phyloP scores from a whole-genome alignment of 2,329 filamentous ascomycete species.

The Diaporthe aspalathi region DNA sequence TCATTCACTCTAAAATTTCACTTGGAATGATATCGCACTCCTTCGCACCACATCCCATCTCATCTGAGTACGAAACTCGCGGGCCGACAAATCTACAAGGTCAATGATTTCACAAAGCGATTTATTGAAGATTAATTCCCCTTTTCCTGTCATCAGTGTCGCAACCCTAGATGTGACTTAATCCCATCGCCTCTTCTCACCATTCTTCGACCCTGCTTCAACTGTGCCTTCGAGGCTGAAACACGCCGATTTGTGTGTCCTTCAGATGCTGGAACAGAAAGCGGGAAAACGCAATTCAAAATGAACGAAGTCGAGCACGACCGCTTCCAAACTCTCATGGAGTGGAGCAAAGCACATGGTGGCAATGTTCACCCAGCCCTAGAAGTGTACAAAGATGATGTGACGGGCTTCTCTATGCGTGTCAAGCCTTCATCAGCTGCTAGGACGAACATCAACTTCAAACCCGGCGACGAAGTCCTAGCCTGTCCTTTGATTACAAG shows the following conservation, averaged over 20 bases:
- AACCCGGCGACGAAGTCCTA: slow-evolving; percentile 58
- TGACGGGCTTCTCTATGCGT: slow-evolving; percentile 66
- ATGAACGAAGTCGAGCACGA: slow-evolving; percentile 45
- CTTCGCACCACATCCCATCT: neutral
- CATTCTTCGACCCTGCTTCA: neutral
- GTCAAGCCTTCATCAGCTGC: slow-evolving; percentile 48
- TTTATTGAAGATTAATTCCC: neutral
- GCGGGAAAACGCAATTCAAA: neutral
- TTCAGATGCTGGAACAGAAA: no score
- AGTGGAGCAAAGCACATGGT: slow-evolving; percentile 61
- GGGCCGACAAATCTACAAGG: no score
- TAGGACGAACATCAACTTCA: slow-evolving; percentile 40
- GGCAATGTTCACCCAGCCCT: slow-evolving; percentile 62
- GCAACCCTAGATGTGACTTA: neutral
- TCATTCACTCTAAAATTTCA: slow-evolving; percentile 22
- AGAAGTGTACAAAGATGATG: slow-evolving; percentile 62
- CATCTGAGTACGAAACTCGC: neutral
- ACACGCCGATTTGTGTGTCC: neutral
- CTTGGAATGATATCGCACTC: neutral
- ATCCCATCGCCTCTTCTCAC: neutral
- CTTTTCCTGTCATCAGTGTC: neutral
- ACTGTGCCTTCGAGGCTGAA: neutral
- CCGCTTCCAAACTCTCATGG: slow-evolving; percentile 53
- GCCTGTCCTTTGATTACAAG: slow-evolving; percentile 63
- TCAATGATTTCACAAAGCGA: neutral